Evolutionary conservation across 345 rosid species (phyloP).

Genomic region (Camelina neglecta): DNA sequence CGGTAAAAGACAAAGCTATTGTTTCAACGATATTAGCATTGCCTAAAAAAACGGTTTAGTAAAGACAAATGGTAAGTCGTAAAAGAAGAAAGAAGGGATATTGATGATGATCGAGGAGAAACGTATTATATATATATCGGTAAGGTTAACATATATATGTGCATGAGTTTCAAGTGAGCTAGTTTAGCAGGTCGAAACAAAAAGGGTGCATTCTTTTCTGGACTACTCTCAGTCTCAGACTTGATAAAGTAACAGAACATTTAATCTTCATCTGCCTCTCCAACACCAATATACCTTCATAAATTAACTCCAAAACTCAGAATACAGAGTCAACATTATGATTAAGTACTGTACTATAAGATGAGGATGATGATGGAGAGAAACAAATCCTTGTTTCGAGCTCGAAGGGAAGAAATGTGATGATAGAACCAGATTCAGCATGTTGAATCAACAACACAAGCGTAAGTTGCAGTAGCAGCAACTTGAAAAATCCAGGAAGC

Average conservation of each 20-base stretch:
- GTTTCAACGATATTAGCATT: background rate
- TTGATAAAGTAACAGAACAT: constrained; percentile 49
- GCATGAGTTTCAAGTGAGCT: too few species aligned
- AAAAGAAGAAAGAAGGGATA: too few species aligned
- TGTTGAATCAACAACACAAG: constrained; percentile 14
- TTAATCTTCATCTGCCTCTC: constrained; percentile 44
- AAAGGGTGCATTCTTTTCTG: background rate
- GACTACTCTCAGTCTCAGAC: constrained; percentile 39
- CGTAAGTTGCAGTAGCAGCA: constrained; percentile 21
- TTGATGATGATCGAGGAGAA: too few species aligned
- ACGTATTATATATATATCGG: too few species aligned
- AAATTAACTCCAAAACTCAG: background rate
- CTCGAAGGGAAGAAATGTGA: constrained; percentile 54
- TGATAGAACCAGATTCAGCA: constrained; percentile 31
- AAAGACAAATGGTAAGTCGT: too few species aligned
- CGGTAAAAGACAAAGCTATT: background rate
- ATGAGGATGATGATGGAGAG: background rate
- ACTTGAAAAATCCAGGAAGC: constrained; percentile 13
- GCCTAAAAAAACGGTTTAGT: too few species aligned
- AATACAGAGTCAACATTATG: background rate
- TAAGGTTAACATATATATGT: too few species aligned
- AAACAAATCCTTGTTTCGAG: constrained; percentile 56
- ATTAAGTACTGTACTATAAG: background rate
- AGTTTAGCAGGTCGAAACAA: too few species aligned
- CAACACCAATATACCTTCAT: constrained; percentile 47